These are phyloP conservation scores for Termitomyces titanicus DNA, from an alignment of 768 basidiomycete genomes.

Conservation along the genomic window DNA sequence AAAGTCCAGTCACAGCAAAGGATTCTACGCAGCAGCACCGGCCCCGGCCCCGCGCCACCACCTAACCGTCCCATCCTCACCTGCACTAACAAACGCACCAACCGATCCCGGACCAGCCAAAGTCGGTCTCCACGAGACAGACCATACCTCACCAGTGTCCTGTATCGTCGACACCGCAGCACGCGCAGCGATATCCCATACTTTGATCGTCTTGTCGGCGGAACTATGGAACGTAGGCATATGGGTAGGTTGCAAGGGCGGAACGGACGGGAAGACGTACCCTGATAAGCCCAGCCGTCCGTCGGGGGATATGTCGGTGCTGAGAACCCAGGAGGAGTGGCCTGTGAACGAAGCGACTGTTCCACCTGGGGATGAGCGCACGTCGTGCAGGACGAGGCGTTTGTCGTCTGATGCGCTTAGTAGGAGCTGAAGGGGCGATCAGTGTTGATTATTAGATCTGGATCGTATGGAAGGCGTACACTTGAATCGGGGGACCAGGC, in stretches of 20 bases:
- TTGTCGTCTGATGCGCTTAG: constrained; percentile 93
- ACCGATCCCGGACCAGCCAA: constrained; percentile 49
- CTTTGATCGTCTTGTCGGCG: constrained; percentile 80
- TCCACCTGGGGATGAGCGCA: constrained; percentile 72
- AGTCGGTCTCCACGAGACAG: constrained; percentile 75
- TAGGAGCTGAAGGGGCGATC: constrained; percentile 56
- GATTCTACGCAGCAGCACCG: constrained; percentile 5
- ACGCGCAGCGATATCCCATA: constrained; percentile 81
- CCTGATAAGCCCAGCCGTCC: constrained; percentile 77
- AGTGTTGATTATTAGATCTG: too few relatives aligned
- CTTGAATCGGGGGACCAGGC: constrained; percentile 89
- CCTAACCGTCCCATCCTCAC: constrained; percentile 68
- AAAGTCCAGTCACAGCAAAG: too few relatives aligned
- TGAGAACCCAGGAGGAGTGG: constrained; percentile 90
- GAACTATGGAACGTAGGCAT: constrained; percentile 56
- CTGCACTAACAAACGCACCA: constrained; percentile 70
- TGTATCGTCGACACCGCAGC: constrained; percentile 73
- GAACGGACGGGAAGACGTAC: constrained; percentile 32
- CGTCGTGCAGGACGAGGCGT: constrained; percentile 86
- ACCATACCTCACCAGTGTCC: constrained; percentile 82
- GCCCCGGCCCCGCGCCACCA: constrained; percentile 77
- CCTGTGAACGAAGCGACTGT: constrained; percentile 85
- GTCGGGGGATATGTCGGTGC: constrained; percentile 79
- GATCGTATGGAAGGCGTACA: constrained; percentile 39
- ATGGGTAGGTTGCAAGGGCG: too few relatives aligned